Base-by-base conservation (phyloP, 1,284 basidiomycete species). In the Apiotrichum porosum region DNA sequence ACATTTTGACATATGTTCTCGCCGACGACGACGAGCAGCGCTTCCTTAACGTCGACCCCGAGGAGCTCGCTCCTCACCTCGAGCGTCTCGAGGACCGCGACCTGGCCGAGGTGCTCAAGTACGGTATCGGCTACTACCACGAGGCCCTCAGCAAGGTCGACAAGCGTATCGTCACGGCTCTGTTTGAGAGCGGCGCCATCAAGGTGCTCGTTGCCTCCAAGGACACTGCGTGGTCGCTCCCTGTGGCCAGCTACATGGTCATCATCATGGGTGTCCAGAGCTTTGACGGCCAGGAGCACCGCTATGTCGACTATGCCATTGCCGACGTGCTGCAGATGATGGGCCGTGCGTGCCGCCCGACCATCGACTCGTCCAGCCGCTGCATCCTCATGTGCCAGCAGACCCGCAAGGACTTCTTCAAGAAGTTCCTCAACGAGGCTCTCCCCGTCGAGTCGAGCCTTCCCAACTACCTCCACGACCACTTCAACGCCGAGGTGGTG, bases 251-350 rank as follows among this genome's bases (percentile, higher is more conserved):
- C 51, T 95, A 97, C 74, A 91, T 98, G 86, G 93, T 97, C 41
- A 85, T 99, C 65, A 88, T 98, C 65, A 97, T 98, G 91, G 93
- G 93, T 24, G 89, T 97, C 1, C 95, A 98, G 69, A 87, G 77
- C 51, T 98, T 89, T 64, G 92, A 98, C 68, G 92, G 91, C 64
- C 87, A 88, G 72, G 92, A 97, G 64, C 92, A 95, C 68, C 88
- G 94, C 42, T 98, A 99, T 62, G 80, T 95, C 60, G 94, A 98
- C 74, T 98, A 97, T 65, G 88, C 95, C 2, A 88, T 98, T 50
- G 90, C 94, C 78, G 93, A 97, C 61, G 86, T 98, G 12, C 80
- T 98, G 2, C 93, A 98, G 67, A 98, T 98, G 94, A 95, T 98
- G 82, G 95, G 95, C 35, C 82, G 86, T 18, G 93, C 94, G 2